Conservation (phyloP, 371 early-diverging fungal genomes). For the Coemansia sp. region DNA sequence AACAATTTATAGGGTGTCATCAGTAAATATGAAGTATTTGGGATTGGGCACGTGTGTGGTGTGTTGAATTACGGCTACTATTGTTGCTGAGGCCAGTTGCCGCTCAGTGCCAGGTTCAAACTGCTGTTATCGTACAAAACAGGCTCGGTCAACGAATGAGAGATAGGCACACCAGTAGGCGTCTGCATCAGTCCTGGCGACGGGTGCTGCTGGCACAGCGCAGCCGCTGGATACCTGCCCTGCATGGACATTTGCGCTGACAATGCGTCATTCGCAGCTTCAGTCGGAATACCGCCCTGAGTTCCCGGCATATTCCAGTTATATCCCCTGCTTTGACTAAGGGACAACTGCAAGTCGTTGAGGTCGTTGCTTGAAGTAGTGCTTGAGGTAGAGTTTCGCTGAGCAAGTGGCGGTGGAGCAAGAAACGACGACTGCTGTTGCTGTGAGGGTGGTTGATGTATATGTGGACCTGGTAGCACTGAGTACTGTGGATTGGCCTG, state of each 20-base stretch:
- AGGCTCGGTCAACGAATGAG: conserved; percentile 39
- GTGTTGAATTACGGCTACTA: conserved; percentile 15
- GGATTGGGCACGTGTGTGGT: neutral
- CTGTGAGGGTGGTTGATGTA: neutral
- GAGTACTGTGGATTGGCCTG: neutral
- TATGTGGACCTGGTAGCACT: neutral
- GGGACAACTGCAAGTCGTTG: neutral
- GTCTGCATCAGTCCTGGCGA: conserved; percentile 16
- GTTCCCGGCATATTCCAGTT: neutral
- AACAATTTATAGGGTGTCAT: neutral
- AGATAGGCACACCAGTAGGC: conserved; percentile 34
- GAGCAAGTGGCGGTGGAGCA: conserved; percentile 6
- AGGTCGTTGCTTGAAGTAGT: conserved; percentile 17
- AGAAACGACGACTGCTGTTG: conserved; percentile 6
- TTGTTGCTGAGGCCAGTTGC: conserved; percentile 2
- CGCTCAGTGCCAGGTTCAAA: neutral
- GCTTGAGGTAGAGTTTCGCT: conserved; percentile 10
- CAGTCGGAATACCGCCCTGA: neutral
- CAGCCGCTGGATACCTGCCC: conserved; percentile 2
- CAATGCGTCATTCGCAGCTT: neutral
- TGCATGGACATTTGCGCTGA: neutral
- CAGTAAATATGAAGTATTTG: neutral
- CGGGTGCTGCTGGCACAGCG: conserved; percentile 7
- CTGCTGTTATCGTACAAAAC: conserved; percentile 9
- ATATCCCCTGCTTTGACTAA: neutral